phyloP scores from a whole-genome alignment of 441 rosid species.

The Omphalea diandra region DNA sequence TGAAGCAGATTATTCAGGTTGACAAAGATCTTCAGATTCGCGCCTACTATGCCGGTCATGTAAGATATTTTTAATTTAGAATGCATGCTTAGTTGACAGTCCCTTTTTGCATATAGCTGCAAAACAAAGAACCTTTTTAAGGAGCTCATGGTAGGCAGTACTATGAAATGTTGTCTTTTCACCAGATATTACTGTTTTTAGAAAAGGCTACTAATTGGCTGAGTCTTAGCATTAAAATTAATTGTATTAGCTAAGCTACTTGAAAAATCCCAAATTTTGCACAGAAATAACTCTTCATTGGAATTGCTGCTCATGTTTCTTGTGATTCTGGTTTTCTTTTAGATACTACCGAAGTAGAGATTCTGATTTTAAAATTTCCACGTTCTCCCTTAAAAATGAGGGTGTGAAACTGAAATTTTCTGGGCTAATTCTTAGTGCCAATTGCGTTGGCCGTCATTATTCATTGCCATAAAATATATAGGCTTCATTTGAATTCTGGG shows the following conservation, averaged over 20 bases:
- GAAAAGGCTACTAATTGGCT: not conserved
- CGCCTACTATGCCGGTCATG: slow-evolving; percentile 97
- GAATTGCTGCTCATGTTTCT: not conserved
- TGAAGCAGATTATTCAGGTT: slow-evolving; percentile 92
- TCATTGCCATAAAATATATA: no score
- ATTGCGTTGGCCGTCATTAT: no score
- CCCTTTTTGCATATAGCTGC: slow-evolving; percentile 10
- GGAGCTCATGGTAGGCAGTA: no score
- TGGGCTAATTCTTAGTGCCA: not conserved
- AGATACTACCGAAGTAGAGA: not conserved
- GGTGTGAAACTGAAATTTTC: not conserved
- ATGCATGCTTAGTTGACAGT: slow-evolving; percentile 5
- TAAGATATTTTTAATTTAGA: slow-evolving; percentile 35
- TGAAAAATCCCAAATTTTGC: not conserved
- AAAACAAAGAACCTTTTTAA: not conserved
- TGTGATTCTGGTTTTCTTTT: not conserved
- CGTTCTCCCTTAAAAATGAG: not conserved
- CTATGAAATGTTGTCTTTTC: not conserved
- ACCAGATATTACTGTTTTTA: not conserved
- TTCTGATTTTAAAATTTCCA: not conserved
- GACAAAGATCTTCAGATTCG: slow-evolving; percentile 89
- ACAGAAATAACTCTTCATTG: not conserved
- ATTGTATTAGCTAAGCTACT: not conserved
- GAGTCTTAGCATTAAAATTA: not conserved
- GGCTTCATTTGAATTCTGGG: not conserved